Evolutionary conservation across 1,284 basidiomycete species (phyloP), one percentile per base, ranked within the genome.

Genomic region (Somion occarium): DNA sequence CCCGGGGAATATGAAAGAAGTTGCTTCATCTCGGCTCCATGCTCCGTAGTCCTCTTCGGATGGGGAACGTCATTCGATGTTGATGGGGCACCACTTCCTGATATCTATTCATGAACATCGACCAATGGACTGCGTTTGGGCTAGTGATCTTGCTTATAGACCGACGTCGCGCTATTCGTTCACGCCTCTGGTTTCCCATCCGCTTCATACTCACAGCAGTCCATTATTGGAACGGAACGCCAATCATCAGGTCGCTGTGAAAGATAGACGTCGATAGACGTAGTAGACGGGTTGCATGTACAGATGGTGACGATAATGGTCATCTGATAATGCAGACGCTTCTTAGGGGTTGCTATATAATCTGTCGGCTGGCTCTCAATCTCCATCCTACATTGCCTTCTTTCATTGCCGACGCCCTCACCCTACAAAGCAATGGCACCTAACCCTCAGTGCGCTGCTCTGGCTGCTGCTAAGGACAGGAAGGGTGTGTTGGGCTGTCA

Each of bases 361-460:
- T 15, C 7, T 15, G 7, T 34, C 30, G 7, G 30, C 30, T 7
- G 7, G 30, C 7, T 26, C 30, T 34, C 30, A 11, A 18, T 18
- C 30, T 23, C 5, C 7, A 12, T 11, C n/a, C 26, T 18, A 25
- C 44, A 27, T 39, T 34, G 30, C 30, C 27, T 15, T 38, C 27
- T 26, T 22, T 24, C 47, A 39, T 22, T 44, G 20, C 27, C 46
- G 18, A 46, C 34, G n/a, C 47, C 49, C 48, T 39, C 44, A 39
- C 46, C 50, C 19, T 44, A 26, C 52, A 34, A 42, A 53, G 49
- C 52, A 49, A 74, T 72, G 68, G 69, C 69, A 48, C 70, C 66
- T 58, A 69, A 74, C 61, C 72, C 76, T 37, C 75, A 75, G 61
- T 88, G 85, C 66, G 58, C 73, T 59, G 83, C 82, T 48, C 70